These are phyloP conservation scores for Populus pruinosa DNA, from an alignment of 345 rosid genomes.

Conservation along the genomic window DNA sequence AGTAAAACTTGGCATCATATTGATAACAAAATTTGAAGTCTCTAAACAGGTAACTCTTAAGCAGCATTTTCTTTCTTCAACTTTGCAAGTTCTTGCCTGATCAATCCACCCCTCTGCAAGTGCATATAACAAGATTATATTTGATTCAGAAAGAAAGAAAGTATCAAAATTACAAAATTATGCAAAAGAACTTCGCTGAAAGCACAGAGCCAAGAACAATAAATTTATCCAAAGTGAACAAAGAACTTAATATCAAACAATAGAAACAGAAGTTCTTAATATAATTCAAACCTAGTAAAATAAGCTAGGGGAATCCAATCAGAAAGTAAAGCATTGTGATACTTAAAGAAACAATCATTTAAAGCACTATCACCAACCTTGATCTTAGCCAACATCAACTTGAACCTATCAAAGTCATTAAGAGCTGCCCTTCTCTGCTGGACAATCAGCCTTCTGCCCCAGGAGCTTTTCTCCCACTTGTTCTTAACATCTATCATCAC, in stretches of 20 bases:
- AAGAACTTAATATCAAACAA: not conserved
- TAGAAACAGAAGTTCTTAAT: not conserved
- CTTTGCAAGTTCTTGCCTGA: conserved; percentile 67
- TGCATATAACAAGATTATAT: not conserved
- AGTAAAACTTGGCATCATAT: not conserved
- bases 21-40: conserved; percentile 10
- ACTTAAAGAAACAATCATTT: not conserved
- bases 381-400: conserved; percentile 84
- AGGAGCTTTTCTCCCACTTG: conserved; percentile 85
- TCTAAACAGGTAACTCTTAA: conserved; percentile 5
- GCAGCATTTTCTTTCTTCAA: conserved; percentile 48
- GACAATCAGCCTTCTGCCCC: conserved; percentile 84
- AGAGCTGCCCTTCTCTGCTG: conserved; percentile 74
- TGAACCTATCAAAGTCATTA: conserved; percentile 79
- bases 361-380: conserved; percentile 40
- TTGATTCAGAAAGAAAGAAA: not conserved
- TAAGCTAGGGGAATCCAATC: not conserved
- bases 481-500: conserved; percentile 59
- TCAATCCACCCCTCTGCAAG: conserved; percentile 59
- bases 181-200: not conserved
- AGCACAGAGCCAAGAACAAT: not conserved
- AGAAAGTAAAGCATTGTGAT: not conserved
- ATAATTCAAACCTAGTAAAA: not conserved
- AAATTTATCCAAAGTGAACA: not conserved
- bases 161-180: not conserved